Percentiles rank a stretch among this genome's conserved stretches.
Evolutionary conservation across 73 alveolate species (phyloP).

Genomic region (Halteria grandinella): DNA sequence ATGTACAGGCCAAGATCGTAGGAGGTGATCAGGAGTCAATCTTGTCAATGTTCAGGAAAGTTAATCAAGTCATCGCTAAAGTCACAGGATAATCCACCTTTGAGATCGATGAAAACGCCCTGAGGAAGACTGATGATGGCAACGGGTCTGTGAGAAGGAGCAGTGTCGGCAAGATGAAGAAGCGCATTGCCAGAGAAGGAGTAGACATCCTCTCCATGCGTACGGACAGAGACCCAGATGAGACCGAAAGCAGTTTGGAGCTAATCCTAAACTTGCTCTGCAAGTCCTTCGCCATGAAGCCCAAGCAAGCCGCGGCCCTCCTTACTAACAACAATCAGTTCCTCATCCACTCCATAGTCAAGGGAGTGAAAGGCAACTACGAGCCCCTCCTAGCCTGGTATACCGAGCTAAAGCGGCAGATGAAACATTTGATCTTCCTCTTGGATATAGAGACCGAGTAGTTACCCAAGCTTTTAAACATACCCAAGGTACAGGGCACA

Average conservation of each 20-base stretch:
- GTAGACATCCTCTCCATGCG: constrained; percentile 71
- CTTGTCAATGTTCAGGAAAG: constrained; percentile 19
- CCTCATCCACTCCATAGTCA: constrained; percentile 83
- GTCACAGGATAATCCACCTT: constrained; percentile 37
- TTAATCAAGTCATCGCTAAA: constrained; percentile 26
- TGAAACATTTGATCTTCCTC: constrained; percentile 52
- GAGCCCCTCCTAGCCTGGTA: constrained; percentile 79
- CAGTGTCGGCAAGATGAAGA: no score
- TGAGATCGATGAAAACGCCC: constrained; percentile 46
- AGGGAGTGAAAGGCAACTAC: constrained; percentile 90
- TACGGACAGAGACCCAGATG: constrained; percentile 60
- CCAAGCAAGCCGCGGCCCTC: constrained; percentile 87
- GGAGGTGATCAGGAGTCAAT: constrained; percentile 70
- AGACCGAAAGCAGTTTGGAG: constrained; percentile 66
- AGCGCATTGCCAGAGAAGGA: no score
- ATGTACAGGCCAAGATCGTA: constrained; percentile 67
- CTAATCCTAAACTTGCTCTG: constrained; percentile 67
- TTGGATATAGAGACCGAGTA: constrained; percentile 59
- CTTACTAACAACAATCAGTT: constrained; percentile 81
- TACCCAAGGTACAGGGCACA: constrained; percentile 39
- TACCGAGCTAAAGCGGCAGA: constrained; percentile 73
- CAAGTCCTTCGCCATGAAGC: constrained; percentile 64
- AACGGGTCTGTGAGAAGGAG: no score
- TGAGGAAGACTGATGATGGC: no score
- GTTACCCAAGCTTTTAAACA: constrained; percentile 6